Conservation (phyloP, 805 yeast species). For the Wickerhamomyces kurtzmanii region DNA sequence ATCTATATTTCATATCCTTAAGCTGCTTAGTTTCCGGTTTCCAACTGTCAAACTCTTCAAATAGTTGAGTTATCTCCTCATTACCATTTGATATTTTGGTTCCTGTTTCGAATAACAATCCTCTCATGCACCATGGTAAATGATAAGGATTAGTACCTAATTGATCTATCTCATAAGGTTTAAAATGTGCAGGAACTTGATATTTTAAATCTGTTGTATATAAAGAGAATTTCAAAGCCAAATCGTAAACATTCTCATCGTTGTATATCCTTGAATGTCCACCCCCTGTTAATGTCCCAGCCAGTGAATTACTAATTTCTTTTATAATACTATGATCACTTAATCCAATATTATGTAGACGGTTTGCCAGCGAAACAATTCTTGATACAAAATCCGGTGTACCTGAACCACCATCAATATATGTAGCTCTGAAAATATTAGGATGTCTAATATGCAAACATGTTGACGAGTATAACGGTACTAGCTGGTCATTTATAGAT, state of each 20-base stretch:
- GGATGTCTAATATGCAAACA: constrained; percentile 84
- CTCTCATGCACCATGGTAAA: constrained; percentile 89
- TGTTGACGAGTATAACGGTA: constrained; percentile 82
- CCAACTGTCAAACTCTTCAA: constrained; percentile 76
- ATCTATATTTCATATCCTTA: constrained; percentile 75
- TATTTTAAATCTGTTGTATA: constrained; percentile 57
- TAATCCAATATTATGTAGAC: constrained; percentile 64
- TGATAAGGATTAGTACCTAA: constrained; percentile 74
- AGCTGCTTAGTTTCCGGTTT: constrained; percentile 73
- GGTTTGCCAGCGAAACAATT: constrained; percentile 64
- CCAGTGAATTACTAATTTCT: constrained; percentile 70
- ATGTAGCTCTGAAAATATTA: constrained; percentile 80
- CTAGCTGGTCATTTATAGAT: constrained; percentile 87
- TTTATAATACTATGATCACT: constrained; percentile 81
- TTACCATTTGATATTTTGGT: constrained; percentile 35
- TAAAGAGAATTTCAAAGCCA: constrained; percentile 65
- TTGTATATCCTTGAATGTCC: constrained; percentile 90
- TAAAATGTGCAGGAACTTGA: constrained; percentile 24
- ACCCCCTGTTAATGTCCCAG: constrained; percentile 90
- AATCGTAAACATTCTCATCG: constrained; percentile 73
- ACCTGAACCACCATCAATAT: constrained; percentile 71
- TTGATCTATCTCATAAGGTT: constrained; percentile 49
- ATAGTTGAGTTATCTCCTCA: constrained; percentile 50
- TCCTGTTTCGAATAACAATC: constrained; percentile 60
- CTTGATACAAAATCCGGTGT: constrained; percentile 75